Percentiles rank a stretch among this genome's conserved stretches.
These are phyloP conservation scores for Penicillium sumatraense DNA, from an alignment of 2,329 filamentous ascomycete species.

Conservation along the genomic window DNA sequence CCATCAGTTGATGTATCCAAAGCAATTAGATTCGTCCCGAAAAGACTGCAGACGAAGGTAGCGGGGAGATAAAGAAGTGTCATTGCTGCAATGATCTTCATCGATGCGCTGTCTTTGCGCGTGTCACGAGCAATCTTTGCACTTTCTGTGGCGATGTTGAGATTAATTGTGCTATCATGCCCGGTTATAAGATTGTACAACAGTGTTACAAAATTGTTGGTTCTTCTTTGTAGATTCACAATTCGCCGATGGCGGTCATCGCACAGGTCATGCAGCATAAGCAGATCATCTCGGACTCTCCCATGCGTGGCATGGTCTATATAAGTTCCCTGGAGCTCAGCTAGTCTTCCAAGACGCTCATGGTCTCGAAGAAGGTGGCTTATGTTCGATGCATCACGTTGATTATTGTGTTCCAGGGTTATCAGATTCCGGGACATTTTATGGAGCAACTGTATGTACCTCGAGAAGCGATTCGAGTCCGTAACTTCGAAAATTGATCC, in stretches of 20 bases:
- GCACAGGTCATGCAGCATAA: slow-evolving; percentile 19
- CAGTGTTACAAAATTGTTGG: slow-evolving; percentile 24
- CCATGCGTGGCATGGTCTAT: slow-evolving; percentile 7
- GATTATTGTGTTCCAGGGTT: slow-evolving; percentile 23
- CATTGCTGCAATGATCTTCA: slow-evolving; percentile 29
- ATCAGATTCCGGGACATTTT: slow-evolving; percentile 24
- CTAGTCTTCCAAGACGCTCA: slow-evolving; percentile 13
- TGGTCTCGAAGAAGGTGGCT: slow-evolving; percentile 20
- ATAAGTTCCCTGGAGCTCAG: not conserved
- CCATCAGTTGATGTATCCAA: slow-evolving; percentile 14
- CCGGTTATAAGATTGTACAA: slow-evolving; percentile 28
- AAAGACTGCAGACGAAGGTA: slow-evolving; percentile 29
- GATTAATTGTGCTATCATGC: slow-evolving; percentile 25
- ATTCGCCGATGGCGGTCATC: slow-evolving; percentile 21
- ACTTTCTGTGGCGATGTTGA: slow-evolving; percentile 20
- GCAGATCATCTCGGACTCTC: slow-evolving; percentile 19
- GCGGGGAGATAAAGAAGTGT: slow-evolving; percentile 29
- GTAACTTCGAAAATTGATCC: slow-evolving; percentile 23
- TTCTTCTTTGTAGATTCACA: slow-evolving; percentile 18
- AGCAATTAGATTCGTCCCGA: slow-evolving; percentile 24
- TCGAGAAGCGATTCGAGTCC: slow-evolving; percentile 19
- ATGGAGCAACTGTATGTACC: slow-evolving; percentile 23
- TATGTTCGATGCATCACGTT: slow-evolving; percentile 21
- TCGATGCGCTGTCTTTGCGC: slow-evolving; percentile 25
- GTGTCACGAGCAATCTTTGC: slow-evolving; percentile 15